Conservation (phyloP, 441 rosid genomes). For the Syzygium malaccense region DNA sequence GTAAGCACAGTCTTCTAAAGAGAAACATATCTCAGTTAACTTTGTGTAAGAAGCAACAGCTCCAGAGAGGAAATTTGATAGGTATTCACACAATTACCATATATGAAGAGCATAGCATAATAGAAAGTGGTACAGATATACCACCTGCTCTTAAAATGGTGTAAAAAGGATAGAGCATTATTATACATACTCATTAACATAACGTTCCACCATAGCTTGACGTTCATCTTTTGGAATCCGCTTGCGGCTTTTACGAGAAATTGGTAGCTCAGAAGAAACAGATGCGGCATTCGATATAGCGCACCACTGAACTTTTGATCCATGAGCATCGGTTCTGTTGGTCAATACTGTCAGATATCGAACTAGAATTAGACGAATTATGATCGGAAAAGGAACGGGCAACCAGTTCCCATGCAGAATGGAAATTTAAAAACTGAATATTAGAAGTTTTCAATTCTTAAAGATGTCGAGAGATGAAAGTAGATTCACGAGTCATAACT, state of each 20-base stretch:
- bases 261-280: conserved; percentile 27
- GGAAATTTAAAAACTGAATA: not conserved
- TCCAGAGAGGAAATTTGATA: not conserved
- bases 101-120: not conserved
- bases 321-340: conserved; percentile 2
- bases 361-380: not conserved
- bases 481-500: not conserved
- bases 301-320: conserved; percentile 16
- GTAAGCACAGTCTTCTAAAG: not conserved
- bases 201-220: conserved; percentile 36
- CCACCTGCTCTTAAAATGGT: not conserved
- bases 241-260: conserved; percentile 15
- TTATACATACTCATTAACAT: conserved; percentile 28
- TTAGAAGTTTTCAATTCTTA: not conserved
- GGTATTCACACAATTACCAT: not conserved
- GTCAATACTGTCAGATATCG: conserved; percentile 11
- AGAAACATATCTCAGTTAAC: not conserved
- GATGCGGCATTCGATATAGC: conserved; percentile 37
- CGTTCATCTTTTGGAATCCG: conserved; percentile 41
- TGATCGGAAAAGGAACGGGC: not conserved
- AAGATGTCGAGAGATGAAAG: not conserved
- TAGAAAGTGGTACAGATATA: not conserved
- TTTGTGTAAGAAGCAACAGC: not conserved
- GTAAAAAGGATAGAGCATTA: not conserved
- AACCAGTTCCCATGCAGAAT: not conserved